Percentiles rank a stretch among this genome's conserved stretches.
These are phyloP conservation scores for Pezicula carpinea DNA, from an alignment of 2,329 filamentous ascomycete species.

Conservation along the genomic window DNA sequence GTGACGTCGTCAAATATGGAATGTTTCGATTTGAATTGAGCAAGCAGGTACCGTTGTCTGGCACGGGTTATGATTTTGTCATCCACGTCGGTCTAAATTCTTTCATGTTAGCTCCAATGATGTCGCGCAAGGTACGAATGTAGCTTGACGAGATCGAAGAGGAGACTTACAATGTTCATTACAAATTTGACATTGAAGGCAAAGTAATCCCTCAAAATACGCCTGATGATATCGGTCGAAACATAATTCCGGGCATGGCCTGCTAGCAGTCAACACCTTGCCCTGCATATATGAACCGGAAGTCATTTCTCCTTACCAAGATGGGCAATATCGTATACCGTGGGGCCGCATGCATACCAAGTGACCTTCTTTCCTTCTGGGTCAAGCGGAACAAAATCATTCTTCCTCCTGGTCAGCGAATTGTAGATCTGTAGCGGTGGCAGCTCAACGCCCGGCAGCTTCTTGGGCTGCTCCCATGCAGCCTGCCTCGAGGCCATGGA, in stretches of 20 bases:
- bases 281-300: conserved; percentile 1
- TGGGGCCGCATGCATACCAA: conserved; percentile 72
- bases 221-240: conserved; percentile 64
- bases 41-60: conserved; percentile 72
- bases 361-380: conserved; percentile 35
- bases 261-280: conserved; percentile 25
- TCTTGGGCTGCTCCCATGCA: conserved; percentile 4
- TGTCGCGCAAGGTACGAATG: neutral
- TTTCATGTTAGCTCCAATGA: conserved; percentile 1
- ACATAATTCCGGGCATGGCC: conserved; percentile 72
- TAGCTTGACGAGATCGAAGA: neutral
- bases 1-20: conserved; percentile 1
- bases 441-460: conserved; percentile 5
- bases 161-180: conserved; percentile 44
- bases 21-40: conserved; percentile 5
- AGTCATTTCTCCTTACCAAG: conserved; percentile 12
- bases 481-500: conserved; percentile 3
- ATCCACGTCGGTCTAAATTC: conserved; percentile 17
- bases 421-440: conserved; percentile 54
- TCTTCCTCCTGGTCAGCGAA: conserved; percentile 58
- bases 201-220: conserved; percentile 66
- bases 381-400: conserved; percentile 57
- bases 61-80: conserved; percentile 54
- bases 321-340: conserved; percentile 65
- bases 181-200: conserved; percentile 63